These are phyloP conservation scores for Polyporus arcularius DNA, from an alignment of 768 basidiomycete genomes.

Conservation along the genomic window DNA sequence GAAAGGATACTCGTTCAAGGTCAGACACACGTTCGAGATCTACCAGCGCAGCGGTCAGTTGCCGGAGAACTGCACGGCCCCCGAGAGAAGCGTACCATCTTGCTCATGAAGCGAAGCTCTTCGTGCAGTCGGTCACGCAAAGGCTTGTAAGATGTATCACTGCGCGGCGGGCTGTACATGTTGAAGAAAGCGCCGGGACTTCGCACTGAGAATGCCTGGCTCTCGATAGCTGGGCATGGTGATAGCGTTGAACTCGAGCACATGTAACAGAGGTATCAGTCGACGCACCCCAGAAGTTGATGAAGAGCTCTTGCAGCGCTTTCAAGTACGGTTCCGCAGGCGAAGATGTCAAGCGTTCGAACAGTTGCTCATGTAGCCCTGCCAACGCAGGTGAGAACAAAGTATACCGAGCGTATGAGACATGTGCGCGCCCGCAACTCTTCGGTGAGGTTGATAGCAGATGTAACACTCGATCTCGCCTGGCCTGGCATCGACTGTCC, in stretches of 20 bases:
- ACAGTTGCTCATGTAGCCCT: constrained; percentile 81
- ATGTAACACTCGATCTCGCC: too few species aligned
- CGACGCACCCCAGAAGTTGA: constrained; percentile 89
- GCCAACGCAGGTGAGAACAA: constrained; percentile 2
- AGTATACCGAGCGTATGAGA: constrained; percentile 2
- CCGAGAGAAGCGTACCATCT: constrained; percentile 50
- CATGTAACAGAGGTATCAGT: constrained; percentile 15
- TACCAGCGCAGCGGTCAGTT: constrained; percentile 26
- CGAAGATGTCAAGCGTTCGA: constrained; percentile 72
- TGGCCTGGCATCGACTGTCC: too few species aligned
- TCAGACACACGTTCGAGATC: constrained; percentile 89
- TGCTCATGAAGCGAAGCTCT: constrained; percentile 76
- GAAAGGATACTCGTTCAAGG: constrained; percentile 88
- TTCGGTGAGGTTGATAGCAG: not conserved
- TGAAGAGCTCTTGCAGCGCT: constrained; percentile 80
- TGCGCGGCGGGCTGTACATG: constrained; percentile 82
- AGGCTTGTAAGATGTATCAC: constrained; percentile 61
- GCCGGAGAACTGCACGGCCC: not conserved
- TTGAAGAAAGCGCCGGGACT: constrained; percentile 84
- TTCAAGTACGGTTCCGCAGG: constrained; percentile 78
- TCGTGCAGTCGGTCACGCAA: constrained; percentile 82
- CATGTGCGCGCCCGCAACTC: not conserved
- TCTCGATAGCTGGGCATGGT: constrained; percentile 66
- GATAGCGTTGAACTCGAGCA: not conserved
- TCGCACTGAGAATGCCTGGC: constrained; percentile 81